Evolutionary conservation across 495 filamentous ascomycete genomes (phyloP).

Genomic region (Lentithecium fluviatile): DNA sequence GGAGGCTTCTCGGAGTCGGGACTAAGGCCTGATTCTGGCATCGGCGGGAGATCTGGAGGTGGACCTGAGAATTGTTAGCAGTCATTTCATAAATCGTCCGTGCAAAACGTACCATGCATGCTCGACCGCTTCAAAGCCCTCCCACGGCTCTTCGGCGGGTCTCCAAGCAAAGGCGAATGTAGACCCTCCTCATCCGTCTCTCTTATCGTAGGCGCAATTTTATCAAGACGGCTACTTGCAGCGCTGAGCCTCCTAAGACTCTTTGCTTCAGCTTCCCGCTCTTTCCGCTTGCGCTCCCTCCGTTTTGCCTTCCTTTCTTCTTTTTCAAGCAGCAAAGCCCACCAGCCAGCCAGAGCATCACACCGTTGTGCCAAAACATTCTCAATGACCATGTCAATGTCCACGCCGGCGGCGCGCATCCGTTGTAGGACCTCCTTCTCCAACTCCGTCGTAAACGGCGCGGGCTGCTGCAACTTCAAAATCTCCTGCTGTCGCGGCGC

Average conservation of each 20-base stretch:
- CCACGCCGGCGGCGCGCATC: constrained; percentile 92
- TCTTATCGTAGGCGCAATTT: constrained; percentile 67
- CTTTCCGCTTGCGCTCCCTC: constrained; percentile 79
- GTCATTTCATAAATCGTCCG: constrained; percentile 17
- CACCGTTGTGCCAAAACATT: constrained; percentile 88
- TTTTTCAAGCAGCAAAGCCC: constrained; percentile 92
- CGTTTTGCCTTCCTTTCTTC: constrained; percentile 86
- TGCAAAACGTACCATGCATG: constrained; percentile 29
- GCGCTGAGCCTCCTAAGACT: constrained; percentile 78
- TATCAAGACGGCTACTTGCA: constrained; percentile 79
- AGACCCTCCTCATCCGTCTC: constrained; percentile 73
- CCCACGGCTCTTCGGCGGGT: constrained; percentile 43
- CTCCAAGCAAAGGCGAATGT: constrained; percentile 41
- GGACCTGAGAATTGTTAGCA: constrained; percentile 13
- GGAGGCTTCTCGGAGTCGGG: constrained; percentile 53
- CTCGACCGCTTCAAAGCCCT: constrained; percentile 40
- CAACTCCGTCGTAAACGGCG: constrained; percentile 81
- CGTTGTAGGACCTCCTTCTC: constrained; percentile 90
- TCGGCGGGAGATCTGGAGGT: constrained; percentile 64
- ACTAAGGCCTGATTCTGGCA: constrained; percentile 59
- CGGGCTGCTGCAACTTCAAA: constrained; percentile 75
- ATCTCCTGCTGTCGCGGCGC: constrained; percentile 89
- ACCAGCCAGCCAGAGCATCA: constrained; percentile 91
- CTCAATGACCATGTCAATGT: constrained; percentile 91
- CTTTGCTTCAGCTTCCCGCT: constrained; percentile 78